Conservation (phyloP, 495 filamentous ascomycete species). For the Venustampulla echinocandica region DNA sequence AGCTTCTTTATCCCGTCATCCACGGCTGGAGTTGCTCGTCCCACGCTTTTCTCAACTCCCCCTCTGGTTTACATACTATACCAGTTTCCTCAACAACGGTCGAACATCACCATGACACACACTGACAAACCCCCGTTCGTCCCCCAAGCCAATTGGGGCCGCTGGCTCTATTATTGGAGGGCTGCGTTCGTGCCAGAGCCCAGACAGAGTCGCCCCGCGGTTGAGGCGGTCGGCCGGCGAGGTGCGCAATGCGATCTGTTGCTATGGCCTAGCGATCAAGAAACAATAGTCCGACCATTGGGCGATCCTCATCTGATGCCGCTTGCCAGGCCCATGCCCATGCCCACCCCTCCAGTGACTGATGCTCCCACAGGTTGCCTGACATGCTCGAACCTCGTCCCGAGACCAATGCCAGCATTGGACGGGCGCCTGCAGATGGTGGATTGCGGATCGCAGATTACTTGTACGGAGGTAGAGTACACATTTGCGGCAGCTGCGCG, state of each 20-base stretch:
- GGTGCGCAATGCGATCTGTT: conserved; percentile 3
- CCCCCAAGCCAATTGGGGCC: too few species aligned
- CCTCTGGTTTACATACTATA: not conserved
- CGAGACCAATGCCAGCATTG: not conserved
- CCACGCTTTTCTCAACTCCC: not conserved
- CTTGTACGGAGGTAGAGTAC: too few species aligned
- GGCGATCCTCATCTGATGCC: not conserved
- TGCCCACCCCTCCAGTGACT: not conserved
- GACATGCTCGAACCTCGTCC: not conserved
- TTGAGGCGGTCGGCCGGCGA: too few species aligned
- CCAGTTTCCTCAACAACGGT: not conserved
- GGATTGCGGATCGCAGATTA: too few species aligned
- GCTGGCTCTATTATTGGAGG: too few species aligned
- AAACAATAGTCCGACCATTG: not conserved
- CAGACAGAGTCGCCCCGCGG: too few species aligned
- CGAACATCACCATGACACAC: not conserved
- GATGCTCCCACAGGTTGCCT: not conserved
- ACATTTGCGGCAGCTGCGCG: too few species aligned
- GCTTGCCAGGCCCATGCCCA: not conserved
- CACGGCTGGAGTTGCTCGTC: not conserved
- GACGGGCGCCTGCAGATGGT: too few species aligned
- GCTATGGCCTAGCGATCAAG: not conserved
- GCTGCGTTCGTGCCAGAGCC: too few species aligned
- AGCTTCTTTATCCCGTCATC: not conserved
- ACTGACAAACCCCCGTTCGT: too few species aligned